Conservation (phyloP, 2,329 filamentous ascomycete species). For the Reticulascus tulasneorum region DNA sequence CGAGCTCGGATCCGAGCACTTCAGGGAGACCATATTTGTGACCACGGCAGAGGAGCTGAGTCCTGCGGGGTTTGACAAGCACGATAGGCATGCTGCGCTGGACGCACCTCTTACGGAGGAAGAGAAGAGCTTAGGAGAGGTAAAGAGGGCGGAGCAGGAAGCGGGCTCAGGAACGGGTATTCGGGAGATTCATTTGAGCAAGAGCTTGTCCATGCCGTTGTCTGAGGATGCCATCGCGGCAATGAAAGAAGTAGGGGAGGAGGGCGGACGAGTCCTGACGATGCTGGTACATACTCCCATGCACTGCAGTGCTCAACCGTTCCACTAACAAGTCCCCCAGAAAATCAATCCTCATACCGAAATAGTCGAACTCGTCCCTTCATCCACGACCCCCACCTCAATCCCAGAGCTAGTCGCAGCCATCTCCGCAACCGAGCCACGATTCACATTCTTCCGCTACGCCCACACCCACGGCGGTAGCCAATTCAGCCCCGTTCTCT, state of each 20-base stretch:
- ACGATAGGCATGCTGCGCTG: conserved; percentile 62
- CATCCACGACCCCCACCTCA: conserved; percentile 46
- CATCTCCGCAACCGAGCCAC: conserved; percentile 66
- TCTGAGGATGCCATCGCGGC: conserved; percentile 61
- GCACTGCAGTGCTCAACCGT: too few species aligned
- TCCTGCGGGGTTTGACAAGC: conserved; percentile 64
- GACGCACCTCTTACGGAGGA: conserved; percentile 75
- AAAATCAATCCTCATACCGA: conserved; percentile 71
- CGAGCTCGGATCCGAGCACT: conserved; percentile 74
- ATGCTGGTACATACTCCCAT: conserved; percentile 51
- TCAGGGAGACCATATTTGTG: conserved; percentile 70
- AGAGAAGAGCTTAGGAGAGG: conserved; percentile 66
- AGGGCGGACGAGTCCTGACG: conserved; percentile 49
- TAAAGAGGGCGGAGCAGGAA: conserved; percentile 71
- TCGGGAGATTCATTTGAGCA: conserved; percentile 56
- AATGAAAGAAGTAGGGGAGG: conserved; percentile 53
- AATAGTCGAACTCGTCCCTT: conserved; percentile 60
- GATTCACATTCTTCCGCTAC: conserved; percentile 76
- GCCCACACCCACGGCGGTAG: conserved; percentile 50
- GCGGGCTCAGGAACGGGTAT: conserved; percentile 64
- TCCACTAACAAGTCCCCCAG: conserved; percentile 29
- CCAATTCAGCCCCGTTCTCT: conserved; percentile 60
- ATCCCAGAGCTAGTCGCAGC: conserved; percentile 53
- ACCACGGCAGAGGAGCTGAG: conserved; percentile 68
- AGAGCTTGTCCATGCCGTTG: conserved; percentile 54